Conservation (phyloP, 208 protist species). For the Trypanosoma grayi region DNA sequence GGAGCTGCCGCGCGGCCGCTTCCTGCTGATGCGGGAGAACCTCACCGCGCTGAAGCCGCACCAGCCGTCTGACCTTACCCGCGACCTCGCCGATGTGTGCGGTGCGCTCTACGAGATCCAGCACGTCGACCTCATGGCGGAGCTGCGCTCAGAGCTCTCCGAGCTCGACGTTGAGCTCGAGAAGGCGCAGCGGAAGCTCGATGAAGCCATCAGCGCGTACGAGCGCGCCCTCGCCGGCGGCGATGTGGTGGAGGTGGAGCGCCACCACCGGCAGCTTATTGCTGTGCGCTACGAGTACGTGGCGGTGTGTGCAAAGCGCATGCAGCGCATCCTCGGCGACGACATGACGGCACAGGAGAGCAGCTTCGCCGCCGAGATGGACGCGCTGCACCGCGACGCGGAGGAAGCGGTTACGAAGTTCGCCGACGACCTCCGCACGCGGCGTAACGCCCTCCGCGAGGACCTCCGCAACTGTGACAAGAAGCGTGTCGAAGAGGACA, state of each 20-base stretch:
- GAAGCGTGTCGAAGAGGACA: constrained; percentile 41
- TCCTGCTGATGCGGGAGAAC: constrained; percentile 61
- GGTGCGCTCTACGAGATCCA: constrained; percentile 72
- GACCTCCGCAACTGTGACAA: constrained; percentile 53
- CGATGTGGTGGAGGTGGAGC: constrained; percentile 75
- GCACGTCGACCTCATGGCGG: constrained; percentile 52
- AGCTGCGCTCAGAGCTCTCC: constrained; percentile 59
- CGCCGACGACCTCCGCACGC: constrained; percentile 38
- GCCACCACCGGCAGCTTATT: constrained; percentile 71
- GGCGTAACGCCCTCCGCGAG: constrained; percentile 32
- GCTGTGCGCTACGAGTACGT: constrained; percentile 73
- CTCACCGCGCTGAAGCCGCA: constrained; percentile 49
- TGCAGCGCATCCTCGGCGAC: constrained; percentile 40
- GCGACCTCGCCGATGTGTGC: constrained; percentile 47
- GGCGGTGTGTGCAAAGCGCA: constrained; percentile 48
- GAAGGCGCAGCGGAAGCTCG: constrained; percentile 34
- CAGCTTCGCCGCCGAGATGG: constrained; percentile 42
- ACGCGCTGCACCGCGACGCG: constrained; percentile 50
- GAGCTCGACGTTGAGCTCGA: constrained; percentile 48
- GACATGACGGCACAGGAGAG: constrained; percentile 30
- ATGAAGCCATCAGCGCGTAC: constrained; percentile 47
- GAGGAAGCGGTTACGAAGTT: constrained; percentile 51
- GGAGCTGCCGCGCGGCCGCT: constrained; percentile 53
- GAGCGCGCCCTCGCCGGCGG: constrained; percentile 39
- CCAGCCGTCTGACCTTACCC: constrained; percentile 31